Conservation (phyloP, 306 rosid species). For the Alnus glutinosa region DNA sequence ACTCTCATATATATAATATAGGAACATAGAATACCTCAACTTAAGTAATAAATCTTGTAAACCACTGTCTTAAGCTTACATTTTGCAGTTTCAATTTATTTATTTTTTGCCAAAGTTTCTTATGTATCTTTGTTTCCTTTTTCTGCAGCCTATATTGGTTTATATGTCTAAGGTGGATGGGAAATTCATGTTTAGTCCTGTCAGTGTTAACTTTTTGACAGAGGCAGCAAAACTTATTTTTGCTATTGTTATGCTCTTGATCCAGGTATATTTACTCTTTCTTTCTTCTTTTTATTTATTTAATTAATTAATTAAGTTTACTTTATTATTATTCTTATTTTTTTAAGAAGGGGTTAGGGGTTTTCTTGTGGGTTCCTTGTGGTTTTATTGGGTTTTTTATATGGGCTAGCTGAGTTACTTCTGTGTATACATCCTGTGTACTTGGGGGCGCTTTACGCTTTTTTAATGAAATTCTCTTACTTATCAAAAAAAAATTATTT, state of each 20-base stretch:
- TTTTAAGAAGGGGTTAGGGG: too few species aligned
- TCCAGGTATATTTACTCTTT: not conserved
- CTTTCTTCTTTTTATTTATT: too few species aligned
- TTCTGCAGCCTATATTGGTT: conserved; percentile 16
- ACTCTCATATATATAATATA: not conserved
- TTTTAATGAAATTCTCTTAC: too few species aligned
- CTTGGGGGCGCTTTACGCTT: too few species aligned
- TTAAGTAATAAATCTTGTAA: not conserved
- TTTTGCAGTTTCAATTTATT: not conserved
- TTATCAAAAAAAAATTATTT: too few species aligned
- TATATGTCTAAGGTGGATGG: conserved; percentile 14
- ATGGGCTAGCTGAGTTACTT: too few species aligned
- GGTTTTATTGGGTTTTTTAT: too few species aligned
- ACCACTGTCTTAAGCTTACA: not conserved
- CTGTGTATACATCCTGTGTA: too few species aligned
- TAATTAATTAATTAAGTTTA: too few species aligned
- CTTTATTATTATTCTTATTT: too few species aligned
- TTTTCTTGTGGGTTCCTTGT: too few species aligned
- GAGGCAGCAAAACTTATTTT: conserved; percentile 9
- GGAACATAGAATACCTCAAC: not conserved
- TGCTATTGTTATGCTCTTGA: conserved; percentile 14
- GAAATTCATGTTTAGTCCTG: conserved; percentile 7
- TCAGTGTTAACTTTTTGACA: conserved; percentile 15
- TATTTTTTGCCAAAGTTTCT: not conserved
- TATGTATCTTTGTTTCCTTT: not conserved